Conservation (phyloP, 1,284 basidiomycete genomes). For the Anthracocystis walkeri region DNA sequence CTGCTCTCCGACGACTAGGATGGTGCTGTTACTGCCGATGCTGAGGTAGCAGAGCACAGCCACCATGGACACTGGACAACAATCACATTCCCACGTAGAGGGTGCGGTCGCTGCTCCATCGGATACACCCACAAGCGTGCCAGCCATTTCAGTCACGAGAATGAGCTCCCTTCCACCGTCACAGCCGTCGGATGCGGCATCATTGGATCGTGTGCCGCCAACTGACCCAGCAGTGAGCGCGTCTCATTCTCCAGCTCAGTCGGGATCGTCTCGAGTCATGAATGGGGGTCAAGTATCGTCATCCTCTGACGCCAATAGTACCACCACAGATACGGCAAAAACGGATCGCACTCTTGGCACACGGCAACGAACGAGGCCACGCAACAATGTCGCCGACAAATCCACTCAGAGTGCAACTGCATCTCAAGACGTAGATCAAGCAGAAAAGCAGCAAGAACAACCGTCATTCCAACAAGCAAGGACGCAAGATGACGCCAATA, state of each 20-base stretch:
- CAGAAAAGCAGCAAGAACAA: slow-evolving; percentile 16
- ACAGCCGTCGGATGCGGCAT: not conserved
- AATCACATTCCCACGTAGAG: slow-evolving; percentile 5
- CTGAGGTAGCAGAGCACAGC: not conserved
- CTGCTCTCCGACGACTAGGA: slow-evolving; percentile 1
- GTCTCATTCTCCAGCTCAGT: slow-evolving; percentile 6
- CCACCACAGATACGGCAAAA: not conserved
- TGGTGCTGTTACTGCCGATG: not conserved
- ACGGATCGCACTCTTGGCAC: not conserved
- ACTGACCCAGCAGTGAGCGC: not conserved
- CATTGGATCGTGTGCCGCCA: not conserved
- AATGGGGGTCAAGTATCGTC: slow-evolving; percentile 5
- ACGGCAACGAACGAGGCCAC: slow-evolving; percentile 18
- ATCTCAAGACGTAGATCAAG: slow-evolving; percentile 21
- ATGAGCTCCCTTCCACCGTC: slow-evolving; percentile 2
- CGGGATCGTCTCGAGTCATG: not conserved
- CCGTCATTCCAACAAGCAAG: not conserved
- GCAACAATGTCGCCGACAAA: not conserved
- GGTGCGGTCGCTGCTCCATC: not conserved
- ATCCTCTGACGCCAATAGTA: slow-evolving; percentile 1
- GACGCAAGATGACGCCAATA: slow-evolving; percentile 17
- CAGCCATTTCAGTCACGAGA: slow-evolving; percentile 25
- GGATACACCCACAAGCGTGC: slow-evolving; percentile 1
- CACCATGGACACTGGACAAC: slow-evolving; percentile 9
- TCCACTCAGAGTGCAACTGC: not conserved